phyloP scores from a whole-genome alignment of 768 basidiomycete genomes.

The Termitomyces titanicus region DNA sequence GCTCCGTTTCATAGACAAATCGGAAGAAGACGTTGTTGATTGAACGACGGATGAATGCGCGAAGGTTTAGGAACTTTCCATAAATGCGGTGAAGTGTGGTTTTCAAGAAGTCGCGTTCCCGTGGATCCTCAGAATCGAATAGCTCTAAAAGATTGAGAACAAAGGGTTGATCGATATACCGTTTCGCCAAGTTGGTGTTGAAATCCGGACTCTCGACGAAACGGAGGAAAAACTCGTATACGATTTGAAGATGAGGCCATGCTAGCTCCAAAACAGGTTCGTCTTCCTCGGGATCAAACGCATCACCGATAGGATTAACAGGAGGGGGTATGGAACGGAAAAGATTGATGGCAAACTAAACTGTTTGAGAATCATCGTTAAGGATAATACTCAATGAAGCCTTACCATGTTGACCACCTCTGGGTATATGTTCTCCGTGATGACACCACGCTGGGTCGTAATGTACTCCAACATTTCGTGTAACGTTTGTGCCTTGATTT shows the following conservation, averaged over 20 bases:
- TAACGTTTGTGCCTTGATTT: constrained; percentile 96
- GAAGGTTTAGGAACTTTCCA: constrained; percentile 97
- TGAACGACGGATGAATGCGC: constrained; percentile 96
- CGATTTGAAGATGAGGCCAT: constrained; percentile 99
- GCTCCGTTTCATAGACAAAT: constrained; percentile 97
- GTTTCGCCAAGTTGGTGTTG: constrained; percentile 96
- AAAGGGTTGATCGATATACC: constrained; percentile 94
- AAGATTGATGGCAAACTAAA: constrained; percentile 93
- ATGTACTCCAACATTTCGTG: constrained; percentile 99
- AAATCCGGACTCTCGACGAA: constrained; percentile 98
- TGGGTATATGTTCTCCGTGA: constrained; percentile 96
- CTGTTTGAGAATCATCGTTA: constrained; percentile 4
- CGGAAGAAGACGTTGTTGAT: constrained; percentile 99
- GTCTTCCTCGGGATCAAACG: constrained; percentile 99
- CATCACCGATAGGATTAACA: constrained; percentile 96
- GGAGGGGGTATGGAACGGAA: constrained; percentile 99
- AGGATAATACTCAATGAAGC: constrained; percentile 11
- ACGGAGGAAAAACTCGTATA: constrained; percentile 99
- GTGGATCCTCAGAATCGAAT: constrained; percentile 97
- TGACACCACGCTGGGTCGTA: constrained; percentile 92
- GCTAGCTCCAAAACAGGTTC: constrained; percentile 98
- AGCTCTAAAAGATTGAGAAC: constrained; percentile 95
- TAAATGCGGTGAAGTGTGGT: constrained; percentile 99
- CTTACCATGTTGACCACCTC: constrained; percentile 98
- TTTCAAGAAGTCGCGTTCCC: constrained; percentile 98